These are phyloP conservation scores for Agrocybe pediades DNA, from an alignment of 768 basidiomycete species.

Conservation along the genomic window DNA sequence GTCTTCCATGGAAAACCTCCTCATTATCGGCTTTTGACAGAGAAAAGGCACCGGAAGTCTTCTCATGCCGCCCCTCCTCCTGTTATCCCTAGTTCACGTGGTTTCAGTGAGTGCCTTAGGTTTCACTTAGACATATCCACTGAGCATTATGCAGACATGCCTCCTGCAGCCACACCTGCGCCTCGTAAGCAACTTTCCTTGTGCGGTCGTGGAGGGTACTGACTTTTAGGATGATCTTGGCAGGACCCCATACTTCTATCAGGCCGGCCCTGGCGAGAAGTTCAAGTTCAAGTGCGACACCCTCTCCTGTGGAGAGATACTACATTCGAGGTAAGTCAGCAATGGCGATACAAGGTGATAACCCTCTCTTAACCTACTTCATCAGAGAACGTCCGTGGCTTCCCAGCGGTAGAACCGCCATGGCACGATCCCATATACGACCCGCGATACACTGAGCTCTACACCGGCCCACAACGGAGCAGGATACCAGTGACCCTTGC, in stretches of 20 bases:
- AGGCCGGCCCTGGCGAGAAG: slow-evolving; percentile 18
- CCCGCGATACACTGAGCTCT: neutral
- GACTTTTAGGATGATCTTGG: neutral
- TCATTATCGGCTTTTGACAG: neutral
- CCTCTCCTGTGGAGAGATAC: slow-evolving; percentile 19
- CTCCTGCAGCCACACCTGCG: neutral
- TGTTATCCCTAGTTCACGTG: neutral
- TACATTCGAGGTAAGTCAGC: slow-evolving; percentile 11
- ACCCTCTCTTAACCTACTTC: no score
- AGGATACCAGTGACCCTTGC: slow-evolving; percentile 12
- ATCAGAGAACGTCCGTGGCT: neutral
- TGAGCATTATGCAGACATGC: neutral
- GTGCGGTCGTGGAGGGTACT: neutral
- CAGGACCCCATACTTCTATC: neutral
- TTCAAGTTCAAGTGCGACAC: slow-evolving; percentile 20
- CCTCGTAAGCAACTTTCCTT: neutral
- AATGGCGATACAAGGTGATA: no score
- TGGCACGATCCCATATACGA: neutral
- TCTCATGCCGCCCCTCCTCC: neutral
- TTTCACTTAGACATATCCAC: neutral
- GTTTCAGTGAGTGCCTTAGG: neutral
- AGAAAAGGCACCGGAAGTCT: neutral
- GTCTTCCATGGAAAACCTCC: neutral
- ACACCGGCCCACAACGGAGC: neutral
- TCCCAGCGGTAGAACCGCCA: neutral